These are phyloP conservation scores for Ceriops tagal DNA, from an alignment of 345 rosid genomes.

Conservation along the genomic window DNA sequence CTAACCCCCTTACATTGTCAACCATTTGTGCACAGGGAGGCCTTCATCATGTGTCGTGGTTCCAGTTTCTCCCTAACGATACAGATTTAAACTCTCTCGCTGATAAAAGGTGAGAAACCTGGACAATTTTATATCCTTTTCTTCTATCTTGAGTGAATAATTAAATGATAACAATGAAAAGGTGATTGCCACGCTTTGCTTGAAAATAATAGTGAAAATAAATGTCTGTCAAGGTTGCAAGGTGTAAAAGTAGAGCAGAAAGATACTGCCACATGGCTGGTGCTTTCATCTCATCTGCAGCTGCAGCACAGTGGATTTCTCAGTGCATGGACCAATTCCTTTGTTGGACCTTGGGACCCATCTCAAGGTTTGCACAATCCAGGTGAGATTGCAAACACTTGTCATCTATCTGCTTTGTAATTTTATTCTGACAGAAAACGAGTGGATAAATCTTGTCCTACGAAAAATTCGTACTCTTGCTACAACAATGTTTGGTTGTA, in stretches of 20 bases:
- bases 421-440: no score
- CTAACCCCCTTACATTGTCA: slow-evolving; percentile 4
- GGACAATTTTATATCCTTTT: not conserved
- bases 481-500: slow-evolving; percentile 1
- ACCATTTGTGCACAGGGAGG: slow-evolving; percentile 56
- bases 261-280: slow-evolving; percentile 75
- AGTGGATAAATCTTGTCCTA: no score
- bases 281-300: slow-evolving; percentile 83
- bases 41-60: slow-evolving; percentile 86
- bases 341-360: slow-evolving; percentile 99
- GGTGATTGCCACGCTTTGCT: slow-evolving; percentile 3
- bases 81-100: slow-evolving; percentile 62
- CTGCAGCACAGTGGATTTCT: slow-evolving; percentile 87
- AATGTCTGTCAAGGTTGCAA: slow-evolving; percentile 28
- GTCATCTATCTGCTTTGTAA: not conserved
- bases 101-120: slow-evolving; percentile 61
- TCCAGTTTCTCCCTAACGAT: slow-evolving; percentile 90
- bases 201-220: slow-evolving; percentile 12
- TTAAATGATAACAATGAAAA: no score
- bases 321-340: slow-evolving; percentile 95
- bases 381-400: slow-evolving; percentile 45
- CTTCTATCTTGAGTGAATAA: not conserved
- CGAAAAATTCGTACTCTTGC: no score
- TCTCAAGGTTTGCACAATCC: slow-evolving; percentile 98
- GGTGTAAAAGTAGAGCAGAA: slow-evolving; percentile 75